Evolutionary conservation across 75 land plant species (phyloP), one percentile per base, ranked within the genome.

Genomic region (Picea sitchensis): DNA sequence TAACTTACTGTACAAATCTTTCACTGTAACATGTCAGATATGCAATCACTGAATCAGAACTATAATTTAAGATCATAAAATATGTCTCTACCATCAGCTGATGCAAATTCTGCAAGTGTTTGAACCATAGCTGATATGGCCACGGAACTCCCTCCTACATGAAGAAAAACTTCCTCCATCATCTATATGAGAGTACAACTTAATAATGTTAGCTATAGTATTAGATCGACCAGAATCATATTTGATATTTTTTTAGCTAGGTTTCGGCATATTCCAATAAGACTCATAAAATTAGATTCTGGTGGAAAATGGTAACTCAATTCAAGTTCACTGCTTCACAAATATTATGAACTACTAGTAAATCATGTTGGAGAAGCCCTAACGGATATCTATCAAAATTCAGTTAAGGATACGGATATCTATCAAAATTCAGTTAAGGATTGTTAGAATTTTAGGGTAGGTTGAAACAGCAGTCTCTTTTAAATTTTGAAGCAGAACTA

Each of bases 41-140:
- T 76, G 20, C 34, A 76, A 76, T 2, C 38, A 17, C n/a, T 32
- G 18, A 30, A 30, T 14, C 20, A 31, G 23, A 20, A 23, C 23
- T 31, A 41, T 76, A 11, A 78, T 61, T 18, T 14, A 76, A 14
- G 41, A 2, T 75, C 12, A 71, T 38, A 41, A 71, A 41, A 1
- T 14, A 71, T 71, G 18, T 41, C 54, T 20, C 75, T 73, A 97
- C 99, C 98, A 82, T 95, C 93, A 58, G 87, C 81, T 73, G 93
- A 82, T 63, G 99, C 93, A 86, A 97, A 97, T 20, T 97, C 95
- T 61, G 99, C 92, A 80, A 97, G 92, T 14, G 91, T 88, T 82
- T 92, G 99, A 78, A 97, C 94, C 87, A 97, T 86, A n/a, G 95
- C 88, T 12, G 90, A 85, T 41, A 86, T 59, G 78, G 95, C 88